These are phyloP conservation scores for Trypanosoma scelopori DNA, from an alignment of 208 protist species.

Conservation along the genomic window DNA sequence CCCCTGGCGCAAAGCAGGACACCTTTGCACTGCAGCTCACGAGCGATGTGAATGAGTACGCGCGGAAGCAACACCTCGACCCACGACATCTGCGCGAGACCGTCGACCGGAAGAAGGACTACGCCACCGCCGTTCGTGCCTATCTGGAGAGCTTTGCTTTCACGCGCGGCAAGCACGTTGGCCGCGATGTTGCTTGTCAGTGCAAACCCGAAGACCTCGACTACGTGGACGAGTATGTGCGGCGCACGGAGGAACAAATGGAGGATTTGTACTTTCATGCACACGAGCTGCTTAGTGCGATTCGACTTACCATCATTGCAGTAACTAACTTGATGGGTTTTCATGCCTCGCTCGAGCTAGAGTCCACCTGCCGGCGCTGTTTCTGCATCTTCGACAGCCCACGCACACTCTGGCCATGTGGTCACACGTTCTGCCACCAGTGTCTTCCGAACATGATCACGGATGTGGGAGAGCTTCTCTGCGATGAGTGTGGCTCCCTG, in stretches of 20 bases:
- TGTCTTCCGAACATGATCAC: conserved; percentile 83
- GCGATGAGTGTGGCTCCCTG: conserved; percentile 78
- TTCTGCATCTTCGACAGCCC: conserved; percentile 84
- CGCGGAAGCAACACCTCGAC: conserved; percentile 39
- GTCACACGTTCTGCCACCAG: conserved; percentile 84
- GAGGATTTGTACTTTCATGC: conserved; percentile 74
- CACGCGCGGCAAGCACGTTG: conserved; percentile 28
- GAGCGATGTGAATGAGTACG: conserved; percentile 61
- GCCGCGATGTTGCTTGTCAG: conserved; percentile 55
- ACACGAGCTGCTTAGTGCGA: conserved; percentile 51
- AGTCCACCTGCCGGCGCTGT: conserved; percentile 86
- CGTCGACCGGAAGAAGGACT: conserved; percentile 6
- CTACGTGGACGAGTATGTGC: conserved; percentile 65
- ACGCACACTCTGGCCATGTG: conserved; percentile 86
- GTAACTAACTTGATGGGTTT: conserved; percentile 84
- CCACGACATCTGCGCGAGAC: conserved; percentile 23
- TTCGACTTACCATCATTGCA: conserved; percentile 58
- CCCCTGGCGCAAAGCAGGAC: conserved; percentile 34
- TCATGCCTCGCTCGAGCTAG: conserved; percentile 82
- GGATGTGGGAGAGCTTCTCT: conserved; percentile 74
- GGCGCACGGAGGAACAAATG: conserved; percentile 55
- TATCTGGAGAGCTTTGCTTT: conserved; percentile 63
- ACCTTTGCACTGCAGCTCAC: conserved; percentile 76
- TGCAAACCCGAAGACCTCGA: conserved; percentile 72
- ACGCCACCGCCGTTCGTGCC: conserved; percentile 34